Evolutionary conservation across 2,329 filamentous ascomycete species (phyloP).

Genomic region (Capronia epimyces): DNA sequence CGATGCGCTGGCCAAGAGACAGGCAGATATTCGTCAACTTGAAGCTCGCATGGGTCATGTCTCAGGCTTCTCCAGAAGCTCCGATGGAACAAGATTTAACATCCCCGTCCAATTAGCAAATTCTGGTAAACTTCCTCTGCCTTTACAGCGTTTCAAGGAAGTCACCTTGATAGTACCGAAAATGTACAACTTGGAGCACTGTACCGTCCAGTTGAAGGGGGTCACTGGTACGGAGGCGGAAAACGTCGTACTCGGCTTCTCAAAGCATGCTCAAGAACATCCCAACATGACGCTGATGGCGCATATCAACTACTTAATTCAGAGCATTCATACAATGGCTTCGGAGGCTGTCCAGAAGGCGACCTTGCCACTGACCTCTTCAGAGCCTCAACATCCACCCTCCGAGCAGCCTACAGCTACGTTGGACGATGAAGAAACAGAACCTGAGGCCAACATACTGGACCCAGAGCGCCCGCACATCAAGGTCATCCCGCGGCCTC

Average conservation of each 20-base stretch:
- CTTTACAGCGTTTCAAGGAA: conserved; percentile 57
- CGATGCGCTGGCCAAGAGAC: conserved; percentile 58
- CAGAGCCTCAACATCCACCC: background rate
- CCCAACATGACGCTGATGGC: conserved; percentile 62
- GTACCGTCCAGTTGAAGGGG: conserved; percentile 61
- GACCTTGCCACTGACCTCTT: background rate
- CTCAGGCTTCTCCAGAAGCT: conserved; percentile 61
- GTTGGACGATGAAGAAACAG: background rate
- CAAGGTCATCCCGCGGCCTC: conserved; percentile 66
- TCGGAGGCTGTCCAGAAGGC: conserved; percentile 45
- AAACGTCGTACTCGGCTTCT: conserved; percentile 61
- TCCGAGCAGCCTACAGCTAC: background rate
- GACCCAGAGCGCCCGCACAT: conserved; percentile 56
- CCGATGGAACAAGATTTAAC: conserved; percentile 65
- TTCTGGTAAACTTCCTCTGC: conserved; percentile 54
- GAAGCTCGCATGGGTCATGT: conserved; percentile 68
- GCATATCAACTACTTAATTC: conserved; percentile 67
- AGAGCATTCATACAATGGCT: conserved; percentile 64
- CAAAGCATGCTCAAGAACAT: conserved; percentile 52
- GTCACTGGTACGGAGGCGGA: conserved; percentile 57
- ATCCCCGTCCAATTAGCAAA: conserved; percentile 64
- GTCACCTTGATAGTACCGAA: conserved; percentile 64
- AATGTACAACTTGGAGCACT: conserved; percentile 65
- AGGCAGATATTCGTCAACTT: conserved; percentile 64
- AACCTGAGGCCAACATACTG: conserved; percentile 4